Percentiles rank a stretch among this genome's conserved stretches.
Evolutionary conservation across 495 filamentous ascomycete species (phyloP).

Genomic region (Trichoderma gamsii): DNA sequence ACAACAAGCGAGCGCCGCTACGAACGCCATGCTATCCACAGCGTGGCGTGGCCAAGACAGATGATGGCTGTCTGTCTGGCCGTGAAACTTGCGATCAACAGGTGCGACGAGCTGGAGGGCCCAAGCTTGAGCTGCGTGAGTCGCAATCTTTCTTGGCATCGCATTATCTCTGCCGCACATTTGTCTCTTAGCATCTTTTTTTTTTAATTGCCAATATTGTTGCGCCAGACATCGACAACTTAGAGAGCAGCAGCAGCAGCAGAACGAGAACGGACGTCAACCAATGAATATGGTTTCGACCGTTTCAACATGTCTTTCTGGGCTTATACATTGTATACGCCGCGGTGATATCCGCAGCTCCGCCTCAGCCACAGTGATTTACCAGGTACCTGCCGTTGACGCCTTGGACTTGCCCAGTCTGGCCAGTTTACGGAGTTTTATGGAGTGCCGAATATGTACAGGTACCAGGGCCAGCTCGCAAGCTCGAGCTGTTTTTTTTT

Average conservation of each 20-base stretch:
- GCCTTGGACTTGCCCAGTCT: conserved; percentile 6
- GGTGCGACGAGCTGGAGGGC: not conserved
- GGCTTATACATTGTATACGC: not conserved
- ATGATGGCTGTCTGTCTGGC: not conserved
- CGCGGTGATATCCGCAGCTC: not conserved
- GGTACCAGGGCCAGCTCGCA: too few relatives aligned
- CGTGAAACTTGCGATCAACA: not conserved
- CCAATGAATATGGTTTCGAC: too few relatives aligned
- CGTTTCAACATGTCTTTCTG: too few relatives aligned
- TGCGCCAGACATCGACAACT: too few relatives aligned
- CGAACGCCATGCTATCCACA: conserved; percentile 1
- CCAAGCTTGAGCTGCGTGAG: not conserved
- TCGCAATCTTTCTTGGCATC: not conserved
- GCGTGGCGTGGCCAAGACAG: not conserved
- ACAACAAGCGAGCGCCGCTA: not conserved
- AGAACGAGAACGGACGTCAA: too few relatives aligned
- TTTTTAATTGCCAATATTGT: too few relatives aligned
- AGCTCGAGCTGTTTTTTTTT: not conserved
- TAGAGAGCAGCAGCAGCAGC: too few relatives aligned
- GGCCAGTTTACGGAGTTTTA: not conserved
- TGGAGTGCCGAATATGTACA: not conserved
- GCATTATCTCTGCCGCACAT: too few relatives aligned
- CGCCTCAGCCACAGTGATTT: not conserved
- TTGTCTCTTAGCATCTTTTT: too few relatives aligned
- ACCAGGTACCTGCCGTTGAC: not conserved